Evolutionary conservation across 73 alveolate genomes (phyloP).

Genomic region (Paramecium pentaurelia): DNA sequence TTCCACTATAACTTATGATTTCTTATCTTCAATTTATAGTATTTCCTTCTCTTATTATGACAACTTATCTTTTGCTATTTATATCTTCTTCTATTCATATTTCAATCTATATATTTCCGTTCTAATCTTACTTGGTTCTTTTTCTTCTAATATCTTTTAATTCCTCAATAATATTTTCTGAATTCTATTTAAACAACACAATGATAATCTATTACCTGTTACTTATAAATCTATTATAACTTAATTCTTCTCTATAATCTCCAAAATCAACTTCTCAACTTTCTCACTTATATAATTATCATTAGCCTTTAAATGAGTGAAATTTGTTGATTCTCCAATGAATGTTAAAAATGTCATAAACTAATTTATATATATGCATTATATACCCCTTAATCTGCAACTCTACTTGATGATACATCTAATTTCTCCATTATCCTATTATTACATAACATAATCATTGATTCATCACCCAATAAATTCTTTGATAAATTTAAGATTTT

Average conservation of each 20-base stretch:
- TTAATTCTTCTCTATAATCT: slow-evolving; percentile 90
- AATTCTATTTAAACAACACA: slow-evolving; percentile 87
- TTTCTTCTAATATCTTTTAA: slow-evolving; percentile 77
- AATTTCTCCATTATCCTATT: slow-evolving; percentile 66
- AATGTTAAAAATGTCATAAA: slow-evolving; percentile 81
- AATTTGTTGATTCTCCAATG: slow-evolving; percentile 72
- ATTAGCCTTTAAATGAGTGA: slow-evolving; percentile 81
- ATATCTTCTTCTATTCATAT: slow-evolving; percentile 91
- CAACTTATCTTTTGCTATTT: slow-evolving; percentile 81
- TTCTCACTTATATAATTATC: slow-evolving; percentile 96
- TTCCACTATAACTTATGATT: slow-evolving; percentile 76
- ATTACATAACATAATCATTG: slow-evolving; percentile 79
- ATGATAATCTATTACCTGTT: slow-evolving; percentile 91
- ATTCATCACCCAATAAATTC: slow-evolving; percentile 95
- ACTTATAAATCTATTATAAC: slow-evolving; percentile 80
- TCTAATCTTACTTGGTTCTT: slow-evolving; percentile 88
- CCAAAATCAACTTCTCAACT: slow-evolving; percentile 88
- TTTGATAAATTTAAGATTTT: slow-evolving; percentile 76
- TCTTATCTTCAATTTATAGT: slow-evolving; percentile 76
- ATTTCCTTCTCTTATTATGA: slow-evolving; percentile 78
- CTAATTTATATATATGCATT: neutral
- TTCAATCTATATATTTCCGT: slow-evolving; percentile 90
- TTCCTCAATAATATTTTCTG: slow-evolving; percentile 80
- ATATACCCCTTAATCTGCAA: slow-evolving; percentile 82
- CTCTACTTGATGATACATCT: slow-evolving; percentile 89